Base-by-base conservation (phyloP, 1,284 basidiomycete species). In the Trametes pubescens region DNA sequence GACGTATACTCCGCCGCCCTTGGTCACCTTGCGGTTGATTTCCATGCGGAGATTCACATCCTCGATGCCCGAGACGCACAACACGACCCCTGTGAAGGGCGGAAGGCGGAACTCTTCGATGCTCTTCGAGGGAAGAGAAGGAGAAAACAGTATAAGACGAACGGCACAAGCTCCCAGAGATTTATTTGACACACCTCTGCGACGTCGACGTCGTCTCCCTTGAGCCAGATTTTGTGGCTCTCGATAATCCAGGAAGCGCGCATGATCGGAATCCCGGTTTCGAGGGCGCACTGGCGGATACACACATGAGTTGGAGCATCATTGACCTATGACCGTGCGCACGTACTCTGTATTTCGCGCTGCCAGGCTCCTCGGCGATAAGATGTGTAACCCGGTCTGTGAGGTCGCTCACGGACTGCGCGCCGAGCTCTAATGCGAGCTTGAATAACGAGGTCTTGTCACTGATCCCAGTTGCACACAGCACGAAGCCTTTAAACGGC, bases 381-480 rank as follows among this genome's bases (percentile, higher is more conserved):
- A 95, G 82, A 76, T 95, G 93, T 0, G 93, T 95, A 32, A 93
- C 90, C 56, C 82, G 83, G 73, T 93, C 91, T 0, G 92, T 94
- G 59, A 95, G 87, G 60, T 91, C 88, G 22, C 77, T 83, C 10
- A 84, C 80, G 48, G 85, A 81, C 29, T 80, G 78, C 16, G 92
- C 93, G 16, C 93, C 94, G 9, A 95, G 86, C 72, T 92, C 88
- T 32, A 86, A 75, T 1, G 91, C 93, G 71, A 89, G 84, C 64
- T 88, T 89, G 72, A 92, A 91, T 35, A 95, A 65, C 3, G 84
- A 81, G 1, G 84, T 82, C 91, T 89, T 90, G 76, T 94, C 92
- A 46, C 77, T 69, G 16, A 89, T 81, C 2, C 92, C 91, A 0
- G 91, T 93, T 22, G 91, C 89, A 75, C 90, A 93, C 6, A 94